A percentile compares a stretch with the other conserved stretches of the same genome.
Conservation (phyloP, 176 grass and related monocot genomes). For the Chrysopogon serrulatus region DNA sequence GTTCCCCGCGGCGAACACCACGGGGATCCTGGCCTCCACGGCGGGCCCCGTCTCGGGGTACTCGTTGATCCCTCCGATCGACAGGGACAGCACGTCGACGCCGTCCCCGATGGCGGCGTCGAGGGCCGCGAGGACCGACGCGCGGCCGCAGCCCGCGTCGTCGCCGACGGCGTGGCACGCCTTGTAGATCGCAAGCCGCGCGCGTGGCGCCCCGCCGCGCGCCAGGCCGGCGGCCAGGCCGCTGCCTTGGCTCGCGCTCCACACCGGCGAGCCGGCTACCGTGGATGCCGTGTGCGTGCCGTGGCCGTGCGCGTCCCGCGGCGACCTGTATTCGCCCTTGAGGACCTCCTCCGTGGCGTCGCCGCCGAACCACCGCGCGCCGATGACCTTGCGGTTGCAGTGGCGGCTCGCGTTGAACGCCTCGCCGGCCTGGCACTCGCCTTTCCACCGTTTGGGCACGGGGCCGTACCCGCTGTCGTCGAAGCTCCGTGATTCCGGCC, state of each 20-base stretch:
- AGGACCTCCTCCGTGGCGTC: not conserved
- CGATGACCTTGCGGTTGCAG: slow-evolving; percentile 33
- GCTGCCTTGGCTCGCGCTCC: slow-evolving; percentile 2
- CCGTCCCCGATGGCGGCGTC: slow-evolving; percentile 60
- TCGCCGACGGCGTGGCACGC: not conserved
- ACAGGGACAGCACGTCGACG: slow-evolving; percentile 59
- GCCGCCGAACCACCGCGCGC: not conserved
- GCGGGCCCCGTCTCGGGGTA: slow-evolving; percentile 47
- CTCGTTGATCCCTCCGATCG: too few species aligned
- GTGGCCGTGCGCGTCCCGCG: slow-evolving; percentile 18
- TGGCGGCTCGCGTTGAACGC: not conserved
- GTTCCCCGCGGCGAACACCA: slow-evolving; percentile 12
- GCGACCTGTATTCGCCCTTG: slow-evolving; percentile 19
- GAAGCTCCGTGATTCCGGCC: not conserved
- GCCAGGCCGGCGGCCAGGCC: slow-evolving; percentile 29
- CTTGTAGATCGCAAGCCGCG: slow-evolving; percentile 55
- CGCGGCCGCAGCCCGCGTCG: not conserved
- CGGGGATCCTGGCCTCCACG: slow-evolving; percentile 29
- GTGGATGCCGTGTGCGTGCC: slow-evolving; percentile 52
- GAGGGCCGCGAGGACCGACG: slow-evolving; percentile 10
- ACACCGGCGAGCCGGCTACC: slow-evolving; percentile 22
- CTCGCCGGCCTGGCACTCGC: not conserved
- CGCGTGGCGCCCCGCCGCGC: slow-evolving; percentile 43
- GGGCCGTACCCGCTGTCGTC: not conserved
- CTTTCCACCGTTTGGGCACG: not conserved